A percentile compares a stretch with the other conserved stretches of the same genome.
These are phyloP conservation scores for Gaultheria prostrata DNA, from an alignment of 148 eudicot genomes.

Conservation along the genomic window DNA sequence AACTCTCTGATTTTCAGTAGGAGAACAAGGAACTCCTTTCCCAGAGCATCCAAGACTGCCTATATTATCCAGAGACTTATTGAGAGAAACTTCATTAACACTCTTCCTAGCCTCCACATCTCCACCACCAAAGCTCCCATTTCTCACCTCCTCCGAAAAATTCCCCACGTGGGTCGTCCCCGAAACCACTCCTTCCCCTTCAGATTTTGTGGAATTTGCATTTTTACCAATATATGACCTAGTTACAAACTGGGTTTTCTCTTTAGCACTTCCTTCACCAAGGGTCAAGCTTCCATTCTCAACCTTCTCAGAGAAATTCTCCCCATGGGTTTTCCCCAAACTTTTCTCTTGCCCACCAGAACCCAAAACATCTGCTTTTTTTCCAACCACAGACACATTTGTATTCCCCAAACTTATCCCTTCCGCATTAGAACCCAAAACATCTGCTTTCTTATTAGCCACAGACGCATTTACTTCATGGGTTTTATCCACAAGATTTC, in stretches of 20 bases:
- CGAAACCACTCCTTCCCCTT: not conserved
- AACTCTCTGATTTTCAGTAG: not conserved
- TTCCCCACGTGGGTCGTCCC: conserved; percentile 34
- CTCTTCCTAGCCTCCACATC: conserved; percentile 1
- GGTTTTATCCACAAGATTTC: not conserved
- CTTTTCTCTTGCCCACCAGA: not conserved
- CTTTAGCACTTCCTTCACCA: conserved; percentile 17
- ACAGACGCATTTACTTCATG: conserved; percentile 18
- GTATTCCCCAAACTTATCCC: conserved; percentile 24
- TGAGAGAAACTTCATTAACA: not conserved
- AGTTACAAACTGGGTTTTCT: not conserved
- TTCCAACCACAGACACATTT: conserved; percentile 31
- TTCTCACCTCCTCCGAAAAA: conserved; percentile 23
- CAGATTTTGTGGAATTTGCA: not conserved
- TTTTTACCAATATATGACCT: conserved; percentile 14
- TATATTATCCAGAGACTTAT: not conserved
- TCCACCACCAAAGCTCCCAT: conserved; percentile 15
- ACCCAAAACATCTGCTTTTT: conserved; percentile 7
- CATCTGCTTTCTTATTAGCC: conserved; percentile 19
- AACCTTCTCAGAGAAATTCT: not conserved
- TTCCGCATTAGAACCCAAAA: conserved; percentile 17
- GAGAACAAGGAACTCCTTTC: not conserved
- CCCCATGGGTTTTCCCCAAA: not conserved
- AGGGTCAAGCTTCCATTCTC: conserved; percentile 22
- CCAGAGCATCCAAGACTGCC: not conserved